Base-by-base conservation (phyloP, 73 alveolate genomes). In the Symbiodinium pilosum region DNA sequence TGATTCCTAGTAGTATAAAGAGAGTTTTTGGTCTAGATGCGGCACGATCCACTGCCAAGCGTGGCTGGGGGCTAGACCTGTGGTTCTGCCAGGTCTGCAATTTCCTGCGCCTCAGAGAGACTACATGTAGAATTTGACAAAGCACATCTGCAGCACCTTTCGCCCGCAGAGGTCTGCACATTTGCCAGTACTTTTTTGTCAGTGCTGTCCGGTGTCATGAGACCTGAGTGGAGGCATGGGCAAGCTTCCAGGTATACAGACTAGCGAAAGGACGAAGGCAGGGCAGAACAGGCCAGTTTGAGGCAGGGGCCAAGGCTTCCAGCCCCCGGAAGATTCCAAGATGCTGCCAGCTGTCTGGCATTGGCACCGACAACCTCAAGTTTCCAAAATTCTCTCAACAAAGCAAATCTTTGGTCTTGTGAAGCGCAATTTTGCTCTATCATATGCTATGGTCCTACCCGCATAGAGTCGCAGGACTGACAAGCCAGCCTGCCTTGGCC, bases 281-380 rank as follows among this genome's bases (percentile, higher is more conserved):
- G n/a, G n/a, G n/a, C n/a, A n/a, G n/a, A n/a, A n/a, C n/a, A n/a
- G n/a, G n/a, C n/a, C n/a, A n/a, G n/a, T n/a, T n/a, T n/a, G n/a
- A n/a, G n/a, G n/a, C 12, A 26, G 39, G 30, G 81, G 41, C 96
- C 96, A 42, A 91, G 54, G 39, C 96, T 91, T 43, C 96, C 96
- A 91, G 81, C 44, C 30, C 96, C 96, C 2, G 96, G 96, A 12
- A 91, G 75, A 30, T 91, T 91, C 96, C 96, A 91, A 75, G 96
- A 91, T 7, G 96, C 87, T 1, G 96, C 96, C 88, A 91, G 26
- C 52, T 69, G 81, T 41, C 96, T 59, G 38, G 96, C 96, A 71
- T 91, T 91, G 28, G 96, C 96, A 42, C 96, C 96, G 43, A 69
- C 96, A 30, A 91, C 96, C 96, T 91, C 64, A 6, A n/a, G 69